Conservation (phyloP, 805 yeast species). For the Lachancea lanzarotensis region DNA sequence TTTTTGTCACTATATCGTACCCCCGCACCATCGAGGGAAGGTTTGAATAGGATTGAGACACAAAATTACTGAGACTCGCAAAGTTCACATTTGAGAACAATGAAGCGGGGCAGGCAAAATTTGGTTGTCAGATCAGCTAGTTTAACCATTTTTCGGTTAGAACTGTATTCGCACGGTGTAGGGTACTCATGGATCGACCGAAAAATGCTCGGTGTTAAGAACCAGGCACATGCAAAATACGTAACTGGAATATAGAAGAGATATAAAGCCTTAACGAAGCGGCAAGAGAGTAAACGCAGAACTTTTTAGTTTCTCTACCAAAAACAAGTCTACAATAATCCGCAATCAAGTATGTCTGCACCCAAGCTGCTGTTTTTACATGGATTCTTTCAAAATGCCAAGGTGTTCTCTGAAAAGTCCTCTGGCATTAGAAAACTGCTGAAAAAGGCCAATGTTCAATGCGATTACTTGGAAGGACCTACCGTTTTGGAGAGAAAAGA, state of each 20-base stretch:
- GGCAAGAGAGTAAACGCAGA: no score
- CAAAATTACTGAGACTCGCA: no score
- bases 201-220: neutral
- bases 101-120: no score
- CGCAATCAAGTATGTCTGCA: slow-evolving; percentile 17
- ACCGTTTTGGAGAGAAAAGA: slow-evolving; percentile 56
- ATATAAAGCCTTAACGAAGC: neutral
- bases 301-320: neutral
- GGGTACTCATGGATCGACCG: no score
- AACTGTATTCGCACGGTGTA: no score
- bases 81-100: no score
- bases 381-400: slow-evolving; percentile 83
- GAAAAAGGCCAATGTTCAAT: slow-evolving; percentile 55
- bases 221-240: neutral
- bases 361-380: slow-evolving; percentile 74
- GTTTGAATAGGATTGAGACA: no score
- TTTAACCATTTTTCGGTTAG: no score
- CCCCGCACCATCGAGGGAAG: no score
- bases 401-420: slow-evolving; percentile 79
- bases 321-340: neutral
- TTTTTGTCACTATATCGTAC: no score
- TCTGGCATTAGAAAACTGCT: slow-evolving; percentile 80
- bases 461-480: slow-evolving; percentile 79
- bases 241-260: neutral
- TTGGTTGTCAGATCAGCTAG: no score